Percentiles rank a stretch among this genome's conserved stretches.
Evolutionary conservation across 2,329 filamentous ascomycete species (phyloP).

Genomic region (Setomelanomma holmii): DNA sequence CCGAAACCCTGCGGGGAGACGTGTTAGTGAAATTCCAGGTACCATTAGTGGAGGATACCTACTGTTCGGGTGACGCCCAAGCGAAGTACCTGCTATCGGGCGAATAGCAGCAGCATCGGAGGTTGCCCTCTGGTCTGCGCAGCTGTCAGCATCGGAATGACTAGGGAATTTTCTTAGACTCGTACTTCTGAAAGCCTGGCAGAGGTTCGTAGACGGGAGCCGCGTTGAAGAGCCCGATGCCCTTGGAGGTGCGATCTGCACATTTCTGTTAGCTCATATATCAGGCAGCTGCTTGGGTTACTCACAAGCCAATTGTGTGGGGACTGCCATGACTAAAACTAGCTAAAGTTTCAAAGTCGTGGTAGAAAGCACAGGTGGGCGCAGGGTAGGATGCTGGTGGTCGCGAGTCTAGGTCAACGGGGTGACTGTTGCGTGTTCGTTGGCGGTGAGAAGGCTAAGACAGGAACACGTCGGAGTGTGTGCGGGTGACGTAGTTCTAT

Average conservation of each 20-base stretch:
- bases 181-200: conserved; percentile 73
- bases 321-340: conserved; percentile 79
- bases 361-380: conserved; percentile 45
- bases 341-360: conserved; percentile 76
- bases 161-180: too few species aligned
- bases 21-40: too few species aligned
- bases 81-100: conserved; percentile 95
- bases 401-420: conserved; percentile 40
- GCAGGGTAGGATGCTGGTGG: conserved; percentile 40
- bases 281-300: conserved; percentile 17
- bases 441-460: conserved; percentile 41
- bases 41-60: conserved; percentile 38
- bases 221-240: conserved; percentile 91
- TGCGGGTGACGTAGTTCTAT: conserved; percentile 38
- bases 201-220: conserved; percentile 86
- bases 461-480: conserved; percentile 37
- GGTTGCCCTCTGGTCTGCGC: conserved; percentile 83
- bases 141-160: conserved; percentile 15
- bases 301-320: conserved; percentile 90
- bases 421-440: conserved; percentile 23
- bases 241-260: conserved; percentile 89
- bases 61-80: conserved; percentile 85
- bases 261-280: conserved; percentile 12
- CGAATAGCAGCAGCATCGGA: conserved; percentile 94
- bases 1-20: conserved; percentile 73